Conservation (phyloP, 495 filamentous ascomycete genomes). For the Rhizodiscina lignyota region DNA sequence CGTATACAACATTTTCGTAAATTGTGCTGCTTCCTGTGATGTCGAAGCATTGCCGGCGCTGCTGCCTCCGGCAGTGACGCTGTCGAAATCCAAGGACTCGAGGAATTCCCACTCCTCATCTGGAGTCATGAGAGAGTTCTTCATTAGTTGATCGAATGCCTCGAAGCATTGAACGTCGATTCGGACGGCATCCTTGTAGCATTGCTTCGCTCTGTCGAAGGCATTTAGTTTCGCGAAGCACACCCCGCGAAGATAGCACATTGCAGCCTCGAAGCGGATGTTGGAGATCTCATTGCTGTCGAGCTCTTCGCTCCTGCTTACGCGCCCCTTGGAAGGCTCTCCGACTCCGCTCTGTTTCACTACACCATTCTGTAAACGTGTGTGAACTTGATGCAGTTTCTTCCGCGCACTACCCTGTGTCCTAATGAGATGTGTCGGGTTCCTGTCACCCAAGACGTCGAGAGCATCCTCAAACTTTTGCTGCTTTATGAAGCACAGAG, state of each 20-base stretch:
- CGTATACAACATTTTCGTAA: constrained; percentile 92
- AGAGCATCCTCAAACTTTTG: constrained; percentile 79
- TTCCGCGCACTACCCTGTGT: constrained; percentile 46
- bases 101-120: constrained; percentile 91
- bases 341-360: constrained; percentile 32
- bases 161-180: constrained; percentile 99
- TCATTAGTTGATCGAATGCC: constrained; percentile 94
- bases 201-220: constrained; percentile 92
- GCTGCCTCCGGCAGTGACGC: constrained; percentile 38
- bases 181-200: constrained; percentile 90
- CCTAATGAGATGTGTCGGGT: constrained; percentile 68
- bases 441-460: constrained; percentile 75
- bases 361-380: neutral
- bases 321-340: constrained; percentile 11
- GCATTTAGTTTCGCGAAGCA: constrained; percentile 97
- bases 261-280: constrained; percentile 79
- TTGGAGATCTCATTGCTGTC: constrained; percentile 54
- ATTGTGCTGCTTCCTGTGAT: constrained; percentile 73
- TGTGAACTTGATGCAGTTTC: constrained; percentile 28
- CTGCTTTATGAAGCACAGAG: constrained; percentile 85
- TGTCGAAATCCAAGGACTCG: constrained; percentile 79
- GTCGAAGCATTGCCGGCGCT: too few relatives aligned
- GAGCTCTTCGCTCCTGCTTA: constrained; percentile 44
- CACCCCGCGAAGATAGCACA: constrained; percentile 88
- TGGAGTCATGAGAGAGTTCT: constrained; percentile 94